Evolutionary conservation across 2,329 filamentous ascomycete species (phyloP).

Genomic region (Fusarium pseudoanthophilum): DNA sequence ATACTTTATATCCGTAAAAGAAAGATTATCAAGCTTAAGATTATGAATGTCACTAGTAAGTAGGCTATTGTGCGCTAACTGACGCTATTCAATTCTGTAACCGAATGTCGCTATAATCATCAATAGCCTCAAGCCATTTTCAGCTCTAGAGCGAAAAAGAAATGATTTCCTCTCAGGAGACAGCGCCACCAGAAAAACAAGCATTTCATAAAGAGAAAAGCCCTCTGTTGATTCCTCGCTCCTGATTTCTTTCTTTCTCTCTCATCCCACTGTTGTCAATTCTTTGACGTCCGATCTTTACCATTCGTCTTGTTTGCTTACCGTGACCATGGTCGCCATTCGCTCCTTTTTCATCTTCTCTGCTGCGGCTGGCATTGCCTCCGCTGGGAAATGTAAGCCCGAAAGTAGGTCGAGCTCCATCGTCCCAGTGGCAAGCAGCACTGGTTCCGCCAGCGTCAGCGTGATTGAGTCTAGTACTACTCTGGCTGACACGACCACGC

Average conservation of each 20-base stretch:
- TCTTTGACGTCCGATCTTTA: background rate
- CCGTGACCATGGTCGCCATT: background rate
- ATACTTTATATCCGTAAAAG: fast-evolving
- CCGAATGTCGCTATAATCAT: background rate
- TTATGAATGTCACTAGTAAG: background rate
- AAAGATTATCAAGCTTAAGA: background rate
- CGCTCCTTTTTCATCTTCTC: fast-evolving
- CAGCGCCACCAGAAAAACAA: background rate
- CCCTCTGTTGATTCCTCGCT: fast-evolving
- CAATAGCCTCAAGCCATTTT: background rate
- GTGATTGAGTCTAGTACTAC: background rate
- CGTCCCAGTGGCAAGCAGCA: fast-evolving
- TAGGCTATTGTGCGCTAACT: background rate
- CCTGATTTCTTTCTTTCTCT: background rate
- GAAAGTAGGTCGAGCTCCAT: background rate
- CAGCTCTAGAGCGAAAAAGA: background rate
- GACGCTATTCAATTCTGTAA: background rate
- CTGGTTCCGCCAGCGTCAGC: fast-evolving
- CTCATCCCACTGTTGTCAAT: background rate
- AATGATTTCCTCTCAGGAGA: background rate
- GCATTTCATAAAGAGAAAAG: fast-evolving
- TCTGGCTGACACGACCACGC: fast-evolving
- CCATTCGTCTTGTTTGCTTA: fast-evolving
- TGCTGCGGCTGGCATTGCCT: background rate
- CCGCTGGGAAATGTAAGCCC: background rate